Base-by-base conservation (phyloP, 306 rosid genomes). In the Fragaria nilgerrensis region DNA sequence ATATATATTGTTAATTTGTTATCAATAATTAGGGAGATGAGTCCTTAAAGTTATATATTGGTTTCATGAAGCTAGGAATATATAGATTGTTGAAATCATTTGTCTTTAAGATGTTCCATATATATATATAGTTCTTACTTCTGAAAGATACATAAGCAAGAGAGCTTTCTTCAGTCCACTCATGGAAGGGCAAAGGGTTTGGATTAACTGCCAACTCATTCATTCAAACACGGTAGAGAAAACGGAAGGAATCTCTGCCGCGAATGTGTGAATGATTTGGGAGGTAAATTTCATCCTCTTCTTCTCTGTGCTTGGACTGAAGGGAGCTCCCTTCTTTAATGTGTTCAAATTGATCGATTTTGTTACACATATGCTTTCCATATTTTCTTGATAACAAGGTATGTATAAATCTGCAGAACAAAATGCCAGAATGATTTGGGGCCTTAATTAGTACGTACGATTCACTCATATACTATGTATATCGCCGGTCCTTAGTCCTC, bases 81-180 rank as follows among this genome's bases (percentile, higher is more conserved):
- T 22, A 7, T 32, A 0, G 22, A 20, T 29, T 17, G 11, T 63
- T 22, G 29, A 5, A 27, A 5, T 70, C 14, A 37, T 0, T 5
- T 69, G 11, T 48, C 13, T 47, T 29, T 63, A 63, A 32, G 22
- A 9, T 64, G 45, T 34, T 64, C 5, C 45, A 43, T 19, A 19
- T 59, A 43, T 19, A 19, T 59, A 3, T 25, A 23, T 59, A 25
- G 5, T 19, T 65, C 45, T 17, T 7, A 9, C 70, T 17, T 7
- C 16, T 79, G 56, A 75, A 72, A 67, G 80, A 77, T 79, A 20
- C 67, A 77, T 79, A 20, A 73, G 74, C 70, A 87, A 92, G 96
- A 65, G 97, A 92, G 97, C 90, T 92, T 87, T 72, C 96, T 90
- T 92, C 96, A 86, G 97, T 89, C 96, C 97, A 92, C 97, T 87